These are phyloP conservation scores for Buddleja alternifolia DNA, from an alignment of 257 asterid genomes.

Conservation along the genomic window DNA sequence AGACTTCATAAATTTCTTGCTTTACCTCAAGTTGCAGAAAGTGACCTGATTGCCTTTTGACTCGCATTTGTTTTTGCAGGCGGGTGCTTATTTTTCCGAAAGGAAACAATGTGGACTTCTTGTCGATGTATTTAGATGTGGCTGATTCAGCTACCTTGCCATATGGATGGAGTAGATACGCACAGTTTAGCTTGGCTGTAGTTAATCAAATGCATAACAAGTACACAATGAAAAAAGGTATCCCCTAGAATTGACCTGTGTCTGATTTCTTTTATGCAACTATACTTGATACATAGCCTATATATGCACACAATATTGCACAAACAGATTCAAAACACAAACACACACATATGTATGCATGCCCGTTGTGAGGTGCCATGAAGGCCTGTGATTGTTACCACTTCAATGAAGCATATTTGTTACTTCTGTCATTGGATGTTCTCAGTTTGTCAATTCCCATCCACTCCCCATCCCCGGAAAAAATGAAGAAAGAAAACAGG, in stretches of 20 bases:
- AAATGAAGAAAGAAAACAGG: neutral
- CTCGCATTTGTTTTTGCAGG: conserved; percentile 43
- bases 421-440: conserved; percentile 15
- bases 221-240: conserved; percentile 48
- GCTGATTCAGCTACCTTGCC: conserved; percentile 61
- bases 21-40: conserved; percentile 8
- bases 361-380: conserved; percentile 12
- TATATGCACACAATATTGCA: neutral
- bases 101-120: conserved; percentile 58
- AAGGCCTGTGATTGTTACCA: conserved; percentile 5
- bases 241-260: conserved; percentile 22
- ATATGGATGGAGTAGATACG: conserved; percentile 58
- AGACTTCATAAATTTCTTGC: conserved; percentile 16
- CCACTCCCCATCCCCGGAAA: neutral
- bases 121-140: conserved; percentile 67
- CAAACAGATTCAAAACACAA: conserved; percentile 3
- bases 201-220: conserved; percentile 50
- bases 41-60: conserved; percentile 22
- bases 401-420: conserved; percentile 5
- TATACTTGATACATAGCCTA: conserved; percentile 19
- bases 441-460: conserved; percentile 6
- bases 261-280: conserved; percentile 23
- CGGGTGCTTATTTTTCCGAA: conserved; percentile 61
- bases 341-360: neutral
- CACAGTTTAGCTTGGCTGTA: conserved; percentile 62